Conservation (phyloP, 2,329 filamentous ascomycete species). For the Ophiostoma perfectum region DNA sequence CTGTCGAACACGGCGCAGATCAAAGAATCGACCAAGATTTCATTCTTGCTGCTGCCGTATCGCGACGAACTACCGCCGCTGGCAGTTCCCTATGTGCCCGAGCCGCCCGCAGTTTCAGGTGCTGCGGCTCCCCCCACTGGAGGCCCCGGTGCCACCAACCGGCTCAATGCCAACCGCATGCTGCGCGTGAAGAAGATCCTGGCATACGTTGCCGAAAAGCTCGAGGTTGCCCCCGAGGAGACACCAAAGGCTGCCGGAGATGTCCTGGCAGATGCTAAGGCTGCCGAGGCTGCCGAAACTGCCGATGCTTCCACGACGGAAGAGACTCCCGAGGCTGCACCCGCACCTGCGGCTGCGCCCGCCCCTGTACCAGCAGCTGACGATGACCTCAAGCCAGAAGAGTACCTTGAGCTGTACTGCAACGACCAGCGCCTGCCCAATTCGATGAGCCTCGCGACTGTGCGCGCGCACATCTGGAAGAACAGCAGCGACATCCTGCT, state of each 20-base stretch:
- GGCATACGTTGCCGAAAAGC: constrained; percentile 83
- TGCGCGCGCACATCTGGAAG: constrained; percentile 90
- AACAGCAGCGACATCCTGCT: constrained; percentile 88
- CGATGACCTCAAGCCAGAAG: constrained; percentile 66
- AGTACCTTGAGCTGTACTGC: constrained; percentile 92
- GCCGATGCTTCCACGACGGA: not conserved
- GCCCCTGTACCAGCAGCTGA: constrained; percentile 23
- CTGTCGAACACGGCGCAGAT: constrained; percentile 72
- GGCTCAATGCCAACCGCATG: constrained; percentile 96
- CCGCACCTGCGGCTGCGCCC: not conserved
- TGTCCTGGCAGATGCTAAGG: constrained; percentile 26
- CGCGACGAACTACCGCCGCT: constrained; percentile 70
- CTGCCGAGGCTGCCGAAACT: constrained; percentile 25
- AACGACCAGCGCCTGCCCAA: constrained; percentile 76
- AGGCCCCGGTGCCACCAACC: constrained; percentile 66
- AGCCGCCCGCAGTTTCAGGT: not conserved
- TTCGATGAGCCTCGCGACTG: constrained; percentile 88
- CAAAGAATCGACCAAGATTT: constrained; percentile 96
- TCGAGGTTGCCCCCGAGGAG: constrained; percentile 48
- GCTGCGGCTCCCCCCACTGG: not conserved
- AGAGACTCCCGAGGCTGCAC: not conserved
- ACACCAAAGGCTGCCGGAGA: constrained; percentile 10
- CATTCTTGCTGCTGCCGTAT: constrained; percentile 81
- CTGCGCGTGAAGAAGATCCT: constrained; percentile 91
- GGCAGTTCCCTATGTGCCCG: constrained; percentile 43